phyloP scores from a whole-genome alignment of 179 eudicot genomes.

The Amaranthus tricolor region DNA sequence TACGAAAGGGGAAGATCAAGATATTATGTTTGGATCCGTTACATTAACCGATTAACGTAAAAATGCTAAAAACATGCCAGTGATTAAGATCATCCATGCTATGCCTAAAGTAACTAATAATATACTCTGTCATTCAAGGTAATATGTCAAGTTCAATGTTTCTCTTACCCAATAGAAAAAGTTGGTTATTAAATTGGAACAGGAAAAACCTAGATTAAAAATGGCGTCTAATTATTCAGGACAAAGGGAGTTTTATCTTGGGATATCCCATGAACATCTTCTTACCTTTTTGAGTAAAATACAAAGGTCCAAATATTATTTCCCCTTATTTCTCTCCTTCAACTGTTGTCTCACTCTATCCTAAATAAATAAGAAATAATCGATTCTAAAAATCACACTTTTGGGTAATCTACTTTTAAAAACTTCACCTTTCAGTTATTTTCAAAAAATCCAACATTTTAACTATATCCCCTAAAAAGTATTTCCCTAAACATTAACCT shows the following conservation, averaged over 20 bases:
- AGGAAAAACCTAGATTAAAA: background rate
- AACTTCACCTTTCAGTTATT: too few species aligned
- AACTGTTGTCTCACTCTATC: background rate
- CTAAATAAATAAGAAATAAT: too few species aligned
- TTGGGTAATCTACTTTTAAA: too few species aligned
- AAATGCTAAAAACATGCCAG: too few species aligned
- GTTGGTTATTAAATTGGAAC: background rate
- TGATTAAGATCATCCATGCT: too few species aligned
- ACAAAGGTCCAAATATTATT: background rate
- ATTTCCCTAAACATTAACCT: too few species aligned
- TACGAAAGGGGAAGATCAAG: background rate
- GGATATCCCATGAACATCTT: background rate
- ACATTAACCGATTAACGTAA: background rate
- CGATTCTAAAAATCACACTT: too few species aligned
- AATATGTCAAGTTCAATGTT: too few species aligned
- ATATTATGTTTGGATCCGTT: background rate
- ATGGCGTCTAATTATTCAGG: background rate
- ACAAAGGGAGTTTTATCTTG: background rate
- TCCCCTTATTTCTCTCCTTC: background rate
- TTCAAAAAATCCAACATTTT: too few species aligned
- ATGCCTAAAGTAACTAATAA: background rate
- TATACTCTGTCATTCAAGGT: too few species aligned
- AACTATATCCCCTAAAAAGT: too few species aligned
- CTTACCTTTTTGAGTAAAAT: background rate
- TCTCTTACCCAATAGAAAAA: too few species aligned